phyloP scores from a whole-genome alignment of 257 asterid genomes.

The Echites panduratus region DNA sequence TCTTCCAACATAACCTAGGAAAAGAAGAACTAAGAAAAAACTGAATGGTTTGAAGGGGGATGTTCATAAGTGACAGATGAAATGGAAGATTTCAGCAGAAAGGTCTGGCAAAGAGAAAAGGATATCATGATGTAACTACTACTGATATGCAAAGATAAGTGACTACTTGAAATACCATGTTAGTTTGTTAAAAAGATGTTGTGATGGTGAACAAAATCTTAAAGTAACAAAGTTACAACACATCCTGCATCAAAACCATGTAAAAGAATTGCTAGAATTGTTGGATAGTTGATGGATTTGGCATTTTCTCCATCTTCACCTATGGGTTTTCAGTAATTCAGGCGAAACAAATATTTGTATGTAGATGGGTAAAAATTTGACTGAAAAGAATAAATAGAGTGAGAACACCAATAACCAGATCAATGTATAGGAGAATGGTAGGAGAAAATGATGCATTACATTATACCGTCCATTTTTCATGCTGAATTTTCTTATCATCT shows the following conservation, averaged over 20 bases:
- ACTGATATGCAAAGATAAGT: not conserved
- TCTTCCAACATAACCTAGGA: not conserved
- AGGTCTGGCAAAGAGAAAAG: not conserved
- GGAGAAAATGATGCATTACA: slow-evolving; percentile 45
- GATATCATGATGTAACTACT: not conserved
- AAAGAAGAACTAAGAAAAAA: not conserved
- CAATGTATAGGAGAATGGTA: not conserved
- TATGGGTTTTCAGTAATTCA: not conserved
- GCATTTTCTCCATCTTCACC: not conserved
- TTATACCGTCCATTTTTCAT: slow-evolving; percentile 65
- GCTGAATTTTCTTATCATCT: slow-evolving; percentile 29
- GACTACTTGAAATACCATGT: not conserved
- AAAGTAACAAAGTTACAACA: not conserved
- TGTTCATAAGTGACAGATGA: not conserved
- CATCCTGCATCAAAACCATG: not conserved
- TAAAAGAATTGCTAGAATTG: not conserved
- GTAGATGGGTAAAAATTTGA: not conserved
- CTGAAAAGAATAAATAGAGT: not conserved
- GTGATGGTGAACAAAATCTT: not conserved
- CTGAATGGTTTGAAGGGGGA: not conserved
- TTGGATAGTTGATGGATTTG: not conserved
- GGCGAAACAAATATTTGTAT: not conserved
- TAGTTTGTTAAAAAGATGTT: not conserved
- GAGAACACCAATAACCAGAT: not conserved
- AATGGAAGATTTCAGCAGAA: not conserved